Base-by-base conservation (phyloP, 1,139 yeast species). In the Diutina siamensis region DNA sequence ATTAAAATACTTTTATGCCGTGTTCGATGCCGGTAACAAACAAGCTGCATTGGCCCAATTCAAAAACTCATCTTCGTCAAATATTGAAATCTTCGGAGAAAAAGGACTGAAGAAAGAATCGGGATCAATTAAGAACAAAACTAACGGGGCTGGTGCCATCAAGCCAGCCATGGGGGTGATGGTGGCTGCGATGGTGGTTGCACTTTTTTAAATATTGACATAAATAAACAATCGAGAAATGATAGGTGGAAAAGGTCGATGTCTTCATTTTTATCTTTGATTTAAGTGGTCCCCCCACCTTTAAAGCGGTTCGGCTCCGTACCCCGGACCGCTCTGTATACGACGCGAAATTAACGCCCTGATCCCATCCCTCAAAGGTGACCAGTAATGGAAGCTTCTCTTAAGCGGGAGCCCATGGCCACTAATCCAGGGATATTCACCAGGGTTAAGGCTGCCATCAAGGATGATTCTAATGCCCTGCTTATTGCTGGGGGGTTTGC, bases 401-500 rank as follows among this genome's bases (percentile, higher is more conserved):
- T 35, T 18, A 21, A 15, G 20, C 4, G 22, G 40, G 40, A 35
- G 40, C 40, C 40, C 18, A 21, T 20, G 17, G 40, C 40, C 4
- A 19, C 40, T 17, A 25, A 38, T 25, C 13, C 34, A 9, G 12
- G 15, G 4, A 12, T 38, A 17, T 38, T 22, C 15, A 13, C 32
- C 5, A 27, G 10, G 25, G 20, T 33, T 45, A 71, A 69, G 52
- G 44, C 48, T 27, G 59, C 63, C 51, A 50, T 76, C 40, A 73
- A 72, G 50, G 62, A 65, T 44, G 80, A 76, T 45, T 65, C 77
- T 36, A 68, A 68, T 48, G 73, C 87, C 2, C 82, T 95, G 7
- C 76, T 92, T 34, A 53, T 71, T 35, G 61, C 75, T 1, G 76
- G 76, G 4, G 75, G 76, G 2, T 65, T 83, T 4, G 97, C 97